phyloP scores from a whole-genome alignment of 208 protist genomes.

The Trypanosoma theileri region DNA sequence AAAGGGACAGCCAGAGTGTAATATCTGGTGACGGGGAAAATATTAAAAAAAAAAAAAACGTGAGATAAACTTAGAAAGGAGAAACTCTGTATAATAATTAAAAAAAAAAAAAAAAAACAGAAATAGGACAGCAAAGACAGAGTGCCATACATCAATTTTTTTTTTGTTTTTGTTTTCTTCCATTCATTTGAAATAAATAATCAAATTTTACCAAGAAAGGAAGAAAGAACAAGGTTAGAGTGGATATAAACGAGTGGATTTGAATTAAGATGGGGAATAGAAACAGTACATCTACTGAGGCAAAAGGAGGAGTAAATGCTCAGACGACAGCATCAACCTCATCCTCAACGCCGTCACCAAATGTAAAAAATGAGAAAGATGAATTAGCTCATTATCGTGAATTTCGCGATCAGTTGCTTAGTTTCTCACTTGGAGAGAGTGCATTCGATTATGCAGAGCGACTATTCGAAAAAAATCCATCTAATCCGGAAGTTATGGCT shows the following conservation, averaged over 20 bases:
- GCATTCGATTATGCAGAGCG: slow-evolving; percentile 79
- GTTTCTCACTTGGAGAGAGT: slow-evolving; percentile 72
- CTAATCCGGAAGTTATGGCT: slow-evolving; percentile 82
- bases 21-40: too few relatives aligned
- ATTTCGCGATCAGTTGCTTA: slow-evolving; percentile 77
- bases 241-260: neutral
- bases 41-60: too few relatives aligned
- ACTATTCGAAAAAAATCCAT: slow-evolving; percentile 60
- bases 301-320: neutral
- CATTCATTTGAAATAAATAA: too few relatives aligned
- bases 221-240: too few relatives aligned
- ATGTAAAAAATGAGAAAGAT: neutral
- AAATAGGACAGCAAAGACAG: neutral
- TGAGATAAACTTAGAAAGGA: too few relatives aligned
- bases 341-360: neutral
- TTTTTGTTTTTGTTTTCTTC: too few relatives aligned
- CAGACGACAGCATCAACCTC: neutral
- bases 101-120: slow-evolving; percentile 6
- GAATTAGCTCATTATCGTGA: slow-evolving; percentile 49
- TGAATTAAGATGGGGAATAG: slow-evolving; percentile 9
- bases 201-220: neutral
- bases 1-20: too few relatives aligned
- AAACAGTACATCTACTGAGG: slow-evolving; percentile 4
- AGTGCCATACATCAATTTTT: too few relatives aligned
- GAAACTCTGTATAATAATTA: too few relatives aligned